These are phyloP conservation scores for Neurospora sp. DNA, from an alignment of 495 filamentous ascomycete species.

Conservation along the genomic window DNA sequence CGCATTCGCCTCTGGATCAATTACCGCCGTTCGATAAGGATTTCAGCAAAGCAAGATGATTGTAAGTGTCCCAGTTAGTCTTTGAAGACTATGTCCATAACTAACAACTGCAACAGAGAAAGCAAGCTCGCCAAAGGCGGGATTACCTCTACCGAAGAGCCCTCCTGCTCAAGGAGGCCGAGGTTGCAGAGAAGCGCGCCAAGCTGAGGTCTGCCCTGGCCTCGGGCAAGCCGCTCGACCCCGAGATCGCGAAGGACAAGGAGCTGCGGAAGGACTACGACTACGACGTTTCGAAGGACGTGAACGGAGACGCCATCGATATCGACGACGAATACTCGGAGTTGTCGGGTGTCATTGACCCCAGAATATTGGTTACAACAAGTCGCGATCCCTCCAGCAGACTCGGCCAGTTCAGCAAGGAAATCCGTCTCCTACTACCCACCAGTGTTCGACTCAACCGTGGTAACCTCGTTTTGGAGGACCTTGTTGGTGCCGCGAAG, in stretches of 20 bases:
- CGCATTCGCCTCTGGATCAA: not conserved
- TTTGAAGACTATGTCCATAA: not conserved
- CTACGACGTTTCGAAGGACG: slow-evolving; percentile 74
- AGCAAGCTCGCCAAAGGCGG: slow-evolving; percentile 75
- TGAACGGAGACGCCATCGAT: slow-evolving; percentile 50
- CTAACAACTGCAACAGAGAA: slow-evolving; percentile 33
- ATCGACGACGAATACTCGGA: slow-evolving; percentile 73
- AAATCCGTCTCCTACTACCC: slow-evolving; percentile 82
- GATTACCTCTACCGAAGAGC: slow-evolving; percentile 85
- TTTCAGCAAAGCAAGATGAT: slow-evolving; percentile 17
- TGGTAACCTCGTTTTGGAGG: slow-evolving; percentile 78
- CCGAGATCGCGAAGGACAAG: slow-evolving; percentile 83
- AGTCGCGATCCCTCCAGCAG: slow-evolving; percentile 78
- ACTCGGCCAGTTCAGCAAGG: slow-evolving; percentile 85
- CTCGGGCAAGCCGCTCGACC: slow-evolving; percentile 67
- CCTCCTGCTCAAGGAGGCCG: slow-evolving; percentile 70
- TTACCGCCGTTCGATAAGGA: not conserved
- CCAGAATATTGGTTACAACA: slow-evolving; percentile 70
- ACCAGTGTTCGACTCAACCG: slow-evolving; percentile 86
- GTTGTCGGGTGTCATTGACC: slow-evolving; percentile 23
- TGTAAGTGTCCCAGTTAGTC: slow-evolving; percentile 11
- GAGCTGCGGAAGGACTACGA: slow-evolving; percentile 78
- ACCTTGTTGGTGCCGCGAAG: slow-evolving; percentile 71
- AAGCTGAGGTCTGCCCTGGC: slow-evolving; percentile 80
- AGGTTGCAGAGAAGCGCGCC: slow-evolving; percentile 81